Evolutionary conservation across 108 stramenopile genomes (phyloP).

Genomic region (Tribonema minus): DNA sequence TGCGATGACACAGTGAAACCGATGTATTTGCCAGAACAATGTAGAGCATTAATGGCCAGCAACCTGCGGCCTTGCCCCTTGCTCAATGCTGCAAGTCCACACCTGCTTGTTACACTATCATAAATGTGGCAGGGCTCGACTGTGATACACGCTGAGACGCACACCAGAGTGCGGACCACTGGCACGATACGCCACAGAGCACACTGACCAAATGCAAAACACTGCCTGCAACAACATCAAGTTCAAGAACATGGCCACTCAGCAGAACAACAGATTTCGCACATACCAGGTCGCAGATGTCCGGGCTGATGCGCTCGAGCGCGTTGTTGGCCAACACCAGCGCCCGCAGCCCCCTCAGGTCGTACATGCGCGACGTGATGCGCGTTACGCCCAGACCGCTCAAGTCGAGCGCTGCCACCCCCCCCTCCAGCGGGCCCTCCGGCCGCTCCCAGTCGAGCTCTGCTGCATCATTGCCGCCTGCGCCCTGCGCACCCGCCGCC

Average conservation of each 20-base stretch:
- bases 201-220: background rate
- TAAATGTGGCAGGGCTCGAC: too few relatives aligned
- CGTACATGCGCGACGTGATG: slow-evolving; percentile 13
- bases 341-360: slow-evolving; percentile 5
- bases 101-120: too few relatives aligned
- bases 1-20: too few relatives aligned
- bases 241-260: background rate
- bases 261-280: background rate
- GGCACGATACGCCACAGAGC: background rate
- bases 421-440: too few relatives aligned
- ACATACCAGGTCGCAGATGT: slow-evolving; percentile 10
- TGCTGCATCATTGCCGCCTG: too few relatives aligned
- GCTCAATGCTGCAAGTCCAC: too few relatives aligned
- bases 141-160: background rate
- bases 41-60: too few relatives aligned
- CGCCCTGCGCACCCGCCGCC: too few relatives aligned
- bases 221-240: background rate
- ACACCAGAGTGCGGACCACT: background rate
- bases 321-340: background rate
- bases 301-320: slow-evolving; percentile 5
- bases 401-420: slow-evolving; percentile 2
- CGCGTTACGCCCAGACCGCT: background rate
- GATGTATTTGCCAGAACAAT: too few relatives aligned
- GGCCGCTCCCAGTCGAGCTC: too few relatives aligned
- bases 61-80: too few relatives aligned